phyloP scores from a whole-genome alignment of 805 yeast genomes.

The Saccharomyces mikatae region DNA sequence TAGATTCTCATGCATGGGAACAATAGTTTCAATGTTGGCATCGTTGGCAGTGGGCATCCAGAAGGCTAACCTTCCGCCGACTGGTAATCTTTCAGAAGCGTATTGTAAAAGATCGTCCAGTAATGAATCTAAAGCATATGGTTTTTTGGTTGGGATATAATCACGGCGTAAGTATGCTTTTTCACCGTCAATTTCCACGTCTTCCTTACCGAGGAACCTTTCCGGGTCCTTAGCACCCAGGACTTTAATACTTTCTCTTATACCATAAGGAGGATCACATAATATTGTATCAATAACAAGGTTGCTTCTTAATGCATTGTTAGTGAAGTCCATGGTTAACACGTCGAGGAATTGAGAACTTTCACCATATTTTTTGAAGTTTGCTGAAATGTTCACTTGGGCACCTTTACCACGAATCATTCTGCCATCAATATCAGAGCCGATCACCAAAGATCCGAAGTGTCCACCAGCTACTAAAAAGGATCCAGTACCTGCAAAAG shows the following conservation, averaged over 20 bases:
- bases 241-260: conserved; percentile 88
- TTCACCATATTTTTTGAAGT: conserved; percentile 70
- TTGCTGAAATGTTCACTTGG: conserved; percentile 38
- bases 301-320: conserved; percentile 63
- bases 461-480: conserved; percentile 82
- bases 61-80: conserved; percentile 75
- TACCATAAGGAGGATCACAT: conserved; percentile 98
- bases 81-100: conserved; percentile 61
- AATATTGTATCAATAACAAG: conserved; percentile 70
- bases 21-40: conserved; percentile 55
- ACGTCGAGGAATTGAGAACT: conserved; percentile 57
- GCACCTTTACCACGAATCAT: conserved; percentile 60
- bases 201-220: conserved; percentile 64
- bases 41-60: conserved; percentile 99
- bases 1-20: conserved; percentile 72
- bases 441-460: conserved; percentile 71
- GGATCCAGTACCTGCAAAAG: conserved; percentile 95
- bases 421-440: conserved; percentile 87
- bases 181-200: conserved; percentile 67
- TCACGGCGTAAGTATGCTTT: conserved; percentile 70
- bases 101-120: conserved; percentile 71
- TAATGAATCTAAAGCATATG: conserved; percentile 69
- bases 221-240: conserved; percentile 74
- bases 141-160: conserved; percentile 87
- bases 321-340: conserved; percentile 89